Percentiles rank a stretch among this genome's conserved stretches.
phyloP scores from a whole-genome alignment of 2,329 filamentous ascomycete species.

The Colletotrichum magnum region DNA sequence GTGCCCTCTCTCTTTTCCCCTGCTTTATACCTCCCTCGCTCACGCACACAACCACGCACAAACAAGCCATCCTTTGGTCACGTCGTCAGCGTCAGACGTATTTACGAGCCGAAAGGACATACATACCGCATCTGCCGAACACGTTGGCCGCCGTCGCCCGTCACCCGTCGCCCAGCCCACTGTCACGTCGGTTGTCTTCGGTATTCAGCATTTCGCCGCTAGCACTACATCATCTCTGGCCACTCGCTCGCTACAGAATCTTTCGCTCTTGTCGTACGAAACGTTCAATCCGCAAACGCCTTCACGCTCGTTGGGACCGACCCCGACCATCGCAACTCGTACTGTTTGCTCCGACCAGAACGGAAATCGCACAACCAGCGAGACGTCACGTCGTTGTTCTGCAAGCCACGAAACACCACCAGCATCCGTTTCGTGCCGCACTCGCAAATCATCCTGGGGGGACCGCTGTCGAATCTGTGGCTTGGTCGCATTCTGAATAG shows the following conservation, averaged over 20 bases:
- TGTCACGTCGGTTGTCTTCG: not conserved
- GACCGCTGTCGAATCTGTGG: conserved; percentile 29
- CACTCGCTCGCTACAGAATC: conserved; percentile 13
- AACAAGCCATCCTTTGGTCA: not conserved
- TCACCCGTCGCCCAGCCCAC: not conserved
- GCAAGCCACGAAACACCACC: conserved; percentile 17
- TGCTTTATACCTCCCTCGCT: conserved; percentile 2
- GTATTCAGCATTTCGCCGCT: not conserved
- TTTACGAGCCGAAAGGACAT: not conserved
- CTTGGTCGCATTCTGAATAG: conserved; percentile 39
- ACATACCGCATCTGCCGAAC: conserved; percentile 5
- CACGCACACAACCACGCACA: not conserved
- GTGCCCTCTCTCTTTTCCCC: conserved; percentile 8
- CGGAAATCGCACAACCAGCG: not conserved
- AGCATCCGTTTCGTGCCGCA: conserved; percentile 5
- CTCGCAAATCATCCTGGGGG: conserved; percentile 2
- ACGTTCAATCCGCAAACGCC: not conserved
- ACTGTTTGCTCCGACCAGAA: conserved; percentile 27
- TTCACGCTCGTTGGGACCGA: conserved; percentile 4
- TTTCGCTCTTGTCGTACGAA: not conserved
- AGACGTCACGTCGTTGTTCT: conserved; percentile 31
- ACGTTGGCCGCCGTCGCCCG: not conserved
- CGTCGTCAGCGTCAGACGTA: not conserved
- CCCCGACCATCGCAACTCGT: conserved; percentile 10
- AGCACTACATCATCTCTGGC: not conserved